These are phyloP conservation scores for Paecilomyces sp. DNA, from an alignment of 2,329 filamentous ascomycete genomes.

Conservation along the genomic window DNA sequence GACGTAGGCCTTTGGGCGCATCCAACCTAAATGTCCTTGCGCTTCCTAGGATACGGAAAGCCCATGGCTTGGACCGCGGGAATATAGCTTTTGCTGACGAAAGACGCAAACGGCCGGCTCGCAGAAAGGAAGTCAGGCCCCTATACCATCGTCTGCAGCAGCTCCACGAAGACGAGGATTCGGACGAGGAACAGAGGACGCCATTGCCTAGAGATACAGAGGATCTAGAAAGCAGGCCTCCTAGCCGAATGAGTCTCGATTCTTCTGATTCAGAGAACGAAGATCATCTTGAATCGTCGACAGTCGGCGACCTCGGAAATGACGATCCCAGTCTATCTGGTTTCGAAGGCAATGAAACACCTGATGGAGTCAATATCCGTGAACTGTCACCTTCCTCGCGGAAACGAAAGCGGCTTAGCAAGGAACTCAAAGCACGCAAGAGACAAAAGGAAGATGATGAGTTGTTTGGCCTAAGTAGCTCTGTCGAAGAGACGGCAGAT, in stretches of 20 bases:
- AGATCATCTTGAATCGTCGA: conserved; percentile 21
- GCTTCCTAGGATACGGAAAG: conserved; percentile 69
- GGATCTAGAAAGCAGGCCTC: conserved; percentile 73
- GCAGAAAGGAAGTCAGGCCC: conserved; percentile 62
- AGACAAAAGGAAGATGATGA: conserved; percentile 80
- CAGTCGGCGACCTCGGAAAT: conserved; percentile 14
- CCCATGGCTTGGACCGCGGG: conserved; percentile 49
- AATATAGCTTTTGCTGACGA: conserved; percentile 64
- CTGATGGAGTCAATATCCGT: conserved; percentile 25
- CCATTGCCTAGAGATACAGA: conserved; percentile 70
- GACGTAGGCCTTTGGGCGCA: conserved; percentile 29
- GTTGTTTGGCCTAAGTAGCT: conserved; percentile 59
- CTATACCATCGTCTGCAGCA: conserved; percentile 73
- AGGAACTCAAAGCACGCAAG: conserved; percentile 65
- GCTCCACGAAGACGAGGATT: conserved; percentile 72
- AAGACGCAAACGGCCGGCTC: conserved; percentile 49
- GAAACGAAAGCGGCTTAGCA: conserved; percentile 69
- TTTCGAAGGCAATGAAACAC: conserved; percentile 8
- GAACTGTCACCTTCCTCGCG: conserved; percentile 49
- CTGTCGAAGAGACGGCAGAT: conserved; percentile 47
- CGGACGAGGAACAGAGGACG: conserved; percentile 70
- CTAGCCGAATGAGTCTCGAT: conserved; percentile 58
- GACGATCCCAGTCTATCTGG: conserved; percentile 8
- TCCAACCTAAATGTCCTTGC: conserved; percentile 53
- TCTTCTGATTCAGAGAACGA: conserved; percentile 46